A percentile compares a stretch with the other conserved stretches of the same genome.
phyloP scores from a whole-genome alignment of 106 monocot genomes.

The Dioscorea zingiberensis region DNA sequence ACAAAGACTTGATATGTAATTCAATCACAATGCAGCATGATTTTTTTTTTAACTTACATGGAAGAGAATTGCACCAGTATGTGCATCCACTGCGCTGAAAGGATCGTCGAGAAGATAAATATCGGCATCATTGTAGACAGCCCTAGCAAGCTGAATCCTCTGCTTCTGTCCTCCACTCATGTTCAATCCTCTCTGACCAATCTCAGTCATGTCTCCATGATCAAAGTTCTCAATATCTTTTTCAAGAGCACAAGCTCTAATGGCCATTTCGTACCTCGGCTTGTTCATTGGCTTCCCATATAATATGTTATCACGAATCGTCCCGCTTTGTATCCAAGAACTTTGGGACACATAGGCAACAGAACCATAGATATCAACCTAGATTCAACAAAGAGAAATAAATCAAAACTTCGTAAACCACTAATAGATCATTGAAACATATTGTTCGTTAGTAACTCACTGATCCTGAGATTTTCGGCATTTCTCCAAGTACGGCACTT shows the following conservation, averaged over 20 bases:
- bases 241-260: constrained; percentile 58
- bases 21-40: background rate
- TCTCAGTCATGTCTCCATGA: constrained; percentile 42
- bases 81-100: constrained; percentile 50
- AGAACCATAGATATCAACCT: constrained; percentile 56
- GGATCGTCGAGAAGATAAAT: constrained; percentile 44
- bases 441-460: too few relatives aligned
- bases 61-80: constrained; percentile 50
- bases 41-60: constrained; percentile 46
- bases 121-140: constrained; percentile 35
- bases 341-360: constrained; percentile 75
- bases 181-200: constrained; percentile 42
- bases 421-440: too few relatives aligned
- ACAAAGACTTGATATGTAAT: background rate
- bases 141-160: constrained; percentile 43
- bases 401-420: too few relatives aligned
- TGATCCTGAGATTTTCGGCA: background rate
- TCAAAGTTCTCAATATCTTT: constrained; percentile 74
- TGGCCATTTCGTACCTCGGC: constrained; percentile 42
- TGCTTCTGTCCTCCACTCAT: constrained; percentile 57
- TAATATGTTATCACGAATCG: constrained; percentile 60
- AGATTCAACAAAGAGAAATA: background rate
- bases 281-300: constrained; percentile 64
- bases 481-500: background rate
- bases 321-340: constrained; percentile 80